Evolutionary conservation across 176 grass and related monocot species (phyloP).

Genomic region (Themeda triandra): DNA sequence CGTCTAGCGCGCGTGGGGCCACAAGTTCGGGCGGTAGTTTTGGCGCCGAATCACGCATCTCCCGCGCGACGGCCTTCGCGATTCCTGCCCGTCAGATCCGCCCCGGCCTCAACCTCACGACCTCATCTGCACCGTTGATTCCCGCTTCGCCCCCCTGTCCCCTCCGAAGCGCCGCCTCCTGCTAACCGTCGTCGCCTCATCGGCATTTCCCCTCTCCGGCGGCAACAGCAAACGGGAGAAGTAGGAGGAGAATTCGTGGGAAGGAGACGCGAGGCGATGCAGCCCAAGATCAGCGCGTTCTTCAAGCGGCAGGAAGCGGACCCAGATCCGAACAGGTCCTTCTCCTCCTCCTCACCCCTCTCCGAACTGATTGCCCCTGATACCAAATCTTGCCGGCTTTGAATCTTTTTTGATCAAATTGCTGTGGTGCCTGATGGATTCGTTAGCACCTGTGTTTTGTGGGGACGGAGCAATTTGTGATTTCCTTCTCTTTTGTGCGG

Average conservation of each 20-base stretch:
- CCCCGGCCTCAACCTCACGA: neutral
- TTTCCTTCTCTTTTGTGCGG: neutral
- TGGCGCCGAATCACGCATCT: neutral
- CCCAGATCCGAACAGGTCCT: slow-evolving; percentile 22
- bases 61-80: neutral
- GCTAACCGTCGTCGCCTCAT: neutral
- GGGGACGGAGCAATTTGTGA: neutral
- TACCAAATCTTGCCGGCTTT: neutral
- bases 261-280: slow-evolving; percentile 44
- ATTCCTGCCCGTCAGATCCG: neutral
- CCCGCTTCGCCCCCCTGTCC: neutral
- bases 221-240: neutral
- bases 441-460: neutral
- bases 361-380: neutral
- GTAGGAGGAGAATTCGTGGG: neutral
- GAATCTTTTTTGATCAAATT: neutral
- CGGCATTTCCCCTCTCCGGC: neutral
- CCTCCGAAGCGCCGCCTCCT: neutral
- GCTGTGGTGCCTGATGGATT: neutral
- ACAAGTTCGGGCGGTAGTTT: neutral
- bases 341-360: neutral
- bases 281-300: slow-evolving; percentile 69
- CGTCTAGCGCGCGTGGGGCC: no score
- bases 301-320: slow-evolving; percentile 40
- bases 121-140: neutral